Base-by-base conservation (phyloP, 495 filamentous ascomycete species). In the Penicillium robsamsonii region DNA sequence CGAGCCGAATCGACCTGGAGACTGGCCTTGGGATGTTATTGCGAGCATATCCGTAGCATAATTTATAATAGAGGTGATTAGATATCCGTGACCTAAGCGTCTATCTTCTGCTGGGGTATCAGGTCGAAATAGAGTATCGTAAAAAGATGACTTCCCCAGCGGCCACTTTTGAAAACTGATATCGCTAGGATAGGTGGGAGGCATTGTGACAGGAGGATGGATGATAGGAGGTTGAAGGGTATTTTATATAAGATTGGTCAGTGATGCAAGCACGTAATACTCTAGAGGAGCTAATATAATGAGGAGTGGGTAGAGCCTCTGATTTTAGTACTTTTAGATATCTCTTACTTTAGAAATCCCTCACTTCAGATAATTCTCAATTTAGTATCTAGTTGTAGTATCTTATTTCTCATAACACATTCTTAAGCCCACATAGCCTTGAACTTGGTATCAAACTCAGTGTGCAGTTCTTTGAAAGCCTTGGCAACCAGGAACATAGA, bases 401-500 rank as follows among this genome's bases (percentile, higher is more conserved):
- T 38, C 35, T 17, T 15, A 38, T 38, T 15, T 6, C 2, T 38
- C 29, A 31, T 30, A 29, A 6, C 11, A 15, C 11, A 35, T 48
- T n/a, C 12, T 31, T 22, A 75, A 10, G 73, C 72, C 55, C 67
- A 84, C 37, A 85, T 88, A 43, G 75, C 79, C 56, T 55, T 78
- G 70, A 90, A 89, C 69, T 87, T 89, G 30, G 68, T 68, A 60
- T 89, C 80, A 65, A 91, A 90, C 59, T 84, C 81, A 29, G 52
- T 58, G 58, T 76, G 78, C 58, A 91, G 64, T 69, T 72, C 67
- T 45, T 62, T 67, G 58, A 91, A 76, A 7, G 88, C 83, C 40
- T 53, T 47, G 29, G 61, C 55, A 17, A 70, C 65, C 53, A 81
- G 78, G 59, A 78, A 65, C 51, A 89, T 78, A 42, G 25, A 53